phyloP scores from a whole-genome alignment of 2,329 filamentous ascomycete species.

The Golovinomyces cichoracearum region DNA sequence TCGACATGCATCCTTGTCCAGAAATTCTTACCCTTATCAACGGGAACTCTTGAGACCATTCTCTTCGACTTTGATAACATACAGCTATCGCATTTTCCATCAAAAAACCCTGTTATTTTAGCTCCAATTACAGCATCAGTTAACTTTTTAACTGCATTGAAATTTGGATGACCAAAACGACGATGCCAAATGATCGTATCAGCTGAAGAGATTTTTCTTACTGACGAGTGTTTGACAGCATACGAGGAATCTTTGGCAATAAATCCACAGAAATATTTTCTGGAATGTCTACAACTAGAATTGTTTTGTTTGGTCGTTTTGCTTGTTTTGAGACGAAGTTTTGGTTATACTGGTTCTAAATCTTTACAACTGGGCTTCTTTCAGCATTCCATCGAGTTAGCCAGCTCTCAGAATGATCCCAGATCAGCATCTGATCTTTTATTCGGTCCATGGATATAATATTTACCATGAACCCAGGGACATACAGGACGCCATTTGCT shows the following conservation, averaged over 20 bases:
- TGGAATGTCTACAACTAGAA: not conserved
- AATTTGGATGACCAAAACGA: not conserved
- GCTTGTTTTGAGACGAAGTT: not conserved
- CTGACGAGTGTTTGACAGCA: not conserved
- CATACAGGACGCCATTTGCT: not conserved
- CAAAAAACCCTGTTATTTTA: not conserved
- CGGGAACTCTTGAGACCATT: not conserved
- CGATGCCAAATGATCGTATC: not conserved
- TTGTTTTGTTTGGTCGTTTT: not conserved
- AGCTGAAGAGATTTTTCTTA: not conserved
- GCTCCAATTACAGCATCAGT: not conserved
- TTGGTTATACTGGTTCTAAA: not conserved
- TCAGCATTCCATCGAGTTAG: not conserved
- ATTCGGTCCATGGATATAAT: not conserved
- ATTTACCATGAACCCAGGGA: not conserved
- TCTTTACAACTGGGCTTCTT: not conserved
- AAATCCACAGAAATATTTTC: not conserved
- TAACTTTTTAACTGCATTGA: not conserved
- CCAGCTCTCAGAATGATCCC: not conserved
- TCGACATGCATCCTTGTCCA: constrained; percentile 1
- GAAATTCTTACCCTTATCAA: not conserved
- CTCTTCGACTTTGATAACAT: not conserved
- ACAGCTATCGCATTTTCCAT: not conserved
- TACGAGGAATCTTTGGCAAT: not conserved
- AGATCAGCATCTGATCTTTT: not conserved